Evolutionary conservation across 1,139 yeast genomes (phyloP), one percentile per base, ranked within the genome.

Genomic region (Yamadazyma mexicana): DNA sequence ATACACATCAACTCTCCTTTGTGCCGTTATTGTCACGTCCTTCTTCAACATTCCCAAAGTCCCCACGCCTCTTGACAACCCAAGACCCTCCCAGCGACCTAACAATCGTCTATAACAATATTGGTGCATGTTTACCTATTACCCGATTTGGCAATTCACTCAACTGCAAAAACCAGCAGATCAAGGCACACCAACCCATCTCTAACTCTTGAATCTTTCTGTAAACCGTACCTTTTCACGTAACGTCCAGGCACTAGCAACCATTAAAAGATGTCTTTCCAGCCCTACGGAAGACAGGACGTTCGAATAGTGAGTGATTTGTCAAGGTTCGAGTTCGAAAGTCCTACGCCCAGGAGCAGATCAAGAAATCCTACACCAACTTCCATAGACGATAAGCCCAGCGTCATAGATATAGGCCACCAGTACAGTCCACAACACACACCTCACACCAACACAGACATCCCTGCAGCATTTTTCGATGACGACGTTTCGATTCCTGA

Each of bases 281-380:
- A 61, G 40, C 62, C 60, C 1, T 51, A 54, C 43, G 60, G 58
- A 9, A 46, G 47, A 12, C 54, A 52, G 17, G 59, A 58, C 17
- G 46, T 48, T 11, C 44, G 63, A 34, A 52, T 62, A 10, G 60
- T 61, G 1, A 59, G 66, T 46, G 67, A 62, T 43, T 44, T 54
- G 16, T 61, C 68, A n/a, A 43, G 67, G 29, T 62, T 62, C 39
- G 63, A 61, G 33, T 57, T 48, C 39, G 62, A 58, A 31, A 43
- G 46, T 16, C 48, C 51, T 3, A 45, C 50, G 9, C 62, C 62
- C 2, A 39, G 55, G 38, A 52, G 46, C 33, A 45, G 65, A 38
- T 59, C 66, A 5, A 44, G 66, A 42, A 58, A 60, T 39, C 43
- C 64, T 2, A 57, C 66, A 5, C 67, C 66, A 2, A 52, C 64